Evolutionary conservation across 208 protist genomes (phyloP).

Genomic region (Acanthamoeba healyi): DNA sequence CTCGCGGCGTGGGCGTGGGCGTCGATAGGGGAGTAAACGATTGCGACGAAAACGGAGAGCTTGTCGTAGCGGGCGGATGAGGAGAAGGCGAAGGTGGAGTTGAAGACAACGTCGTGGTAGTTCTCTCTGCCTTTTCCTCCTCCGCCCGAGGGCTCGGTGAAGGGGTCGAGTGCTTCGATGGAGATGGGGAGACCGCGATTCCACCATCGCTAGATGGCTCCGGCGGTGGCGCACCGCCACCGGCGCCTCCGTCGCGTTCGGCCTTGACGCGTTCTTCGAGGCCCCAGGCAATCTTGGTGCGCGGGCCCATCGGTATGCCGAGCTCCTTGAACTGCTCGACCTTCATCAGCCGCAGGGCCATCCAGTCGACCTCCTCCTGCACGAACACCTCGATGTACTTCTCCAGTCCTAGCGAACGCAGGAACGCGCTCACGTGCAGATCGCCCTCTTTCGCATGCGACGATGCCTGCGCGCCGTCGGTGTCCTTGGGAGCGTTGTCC

Average conservation of each 20-base stretch:
- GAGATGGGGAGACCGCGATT: too few species aligned
- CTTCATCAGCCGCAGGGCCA: constrained; percentile 41
- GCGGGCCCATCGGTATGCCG: constrained; percentile 60
- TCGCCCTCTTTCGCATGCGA: background rate
- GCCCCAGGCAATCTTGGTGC: constrained; percentile 57
- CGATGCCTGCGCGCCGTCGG: background rate
- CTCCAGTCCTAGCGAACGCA: constrained; percentile 7
- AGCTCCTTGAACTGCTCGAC: constrained; percentile 57
- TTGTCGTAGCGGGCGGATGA: background rate
- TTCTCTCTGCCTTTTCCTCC: too few species aligned
- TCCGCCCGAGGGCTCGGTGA: too few species aligned
- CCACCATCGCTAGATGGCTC: background rate
- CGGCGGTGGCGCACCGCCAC: background rate
- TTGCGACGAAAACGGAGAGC: background rate
- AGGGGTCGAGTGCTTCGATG: too few species aligned
- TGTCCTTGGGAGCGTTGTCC: background rate
- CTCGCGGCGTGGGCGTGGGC: background rate
- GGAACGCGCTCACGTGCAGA: background rate
- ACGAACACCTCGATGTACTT: constrained; percentile 50
- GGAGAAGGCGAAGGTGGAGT: background rate
- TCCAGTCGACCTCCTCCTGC: constrained; percentile 39
- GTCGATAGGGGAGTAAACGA: background rate
- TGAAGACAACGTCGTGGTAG: background rate
- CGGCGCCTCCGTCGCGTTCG: background rate
- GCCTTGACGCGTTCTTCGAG: constrained; percentile 35